A percentile compares a stretch with the other conserved stretches of the same genome.
phyloP scores from a whole-genome alignment of 257 asterid species.

The Petunia secreta region DNA sequence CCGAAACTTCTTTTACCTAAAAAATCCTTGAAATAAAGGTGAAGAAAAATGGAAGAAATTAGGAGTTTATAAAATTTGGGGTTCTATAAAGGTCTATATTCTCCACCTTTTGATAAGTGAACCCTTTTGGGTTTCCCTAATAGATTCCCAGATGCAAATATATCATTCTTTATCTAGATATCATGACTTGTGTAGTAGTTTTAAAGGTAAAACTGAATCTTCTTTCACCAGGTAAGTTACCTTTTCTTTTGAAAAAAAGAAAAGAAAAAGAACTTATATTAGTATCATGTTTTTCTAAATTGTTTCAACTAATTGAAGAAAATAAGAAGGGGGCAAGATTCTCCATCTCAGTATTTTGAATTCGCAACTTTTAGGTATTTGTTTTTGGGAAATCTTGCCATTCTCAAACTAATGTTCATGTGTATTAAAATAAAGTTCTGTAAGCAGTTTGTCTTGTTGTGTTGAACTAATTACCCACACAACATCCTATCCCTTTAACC shows the following conservation, averaged over 20 bases:
- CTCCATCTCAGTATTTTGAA: not conserved
- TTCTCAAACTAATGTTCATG: not conserved
- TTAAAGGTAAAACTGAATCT: slow-evolving; percentile 8
- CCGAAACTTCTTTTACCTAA: not conserved
- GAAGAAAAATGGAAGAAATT: not conserved
- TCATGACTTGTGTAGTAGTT: no score
- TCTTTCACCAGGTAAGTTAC: not conserved
- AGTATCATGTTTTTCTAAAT: no score
- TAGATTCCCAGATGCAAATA: slow-evolving; percentile 29
- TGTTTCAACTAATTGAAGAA: no score
- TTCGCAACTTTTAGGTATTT: not conserved
- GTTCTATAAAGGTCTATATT: slow-evolving; percentile 14
- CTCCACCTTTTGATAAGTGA: slow-evolving; percentile 21
- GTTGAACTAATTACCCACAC: slow-evolving; percentile 13
- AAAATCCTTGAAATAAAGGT: not conserved
- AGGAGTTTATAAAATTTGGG: not conserved
- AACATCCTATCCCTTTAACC: slow-evolving; percentile 21
- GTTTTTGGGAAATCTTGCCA: not conserved
- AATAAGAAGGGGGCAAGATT: no score
- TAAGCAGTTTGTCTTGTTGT: slow-evolving; percentile 18
- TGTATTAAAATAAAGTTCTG: not conserved
- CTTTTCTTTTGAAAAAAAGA: no score
- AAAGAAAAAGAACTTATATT: no score
- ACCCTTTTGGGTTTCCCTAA: not conserved
- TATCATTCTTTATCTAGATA: not conserved